Percentiles rank a stretch among this genome's conserved stretches.
Evolutionary conservation across 805 yeast species (phyloP).

Genomic region (Suhomyces sp.): DNA sequence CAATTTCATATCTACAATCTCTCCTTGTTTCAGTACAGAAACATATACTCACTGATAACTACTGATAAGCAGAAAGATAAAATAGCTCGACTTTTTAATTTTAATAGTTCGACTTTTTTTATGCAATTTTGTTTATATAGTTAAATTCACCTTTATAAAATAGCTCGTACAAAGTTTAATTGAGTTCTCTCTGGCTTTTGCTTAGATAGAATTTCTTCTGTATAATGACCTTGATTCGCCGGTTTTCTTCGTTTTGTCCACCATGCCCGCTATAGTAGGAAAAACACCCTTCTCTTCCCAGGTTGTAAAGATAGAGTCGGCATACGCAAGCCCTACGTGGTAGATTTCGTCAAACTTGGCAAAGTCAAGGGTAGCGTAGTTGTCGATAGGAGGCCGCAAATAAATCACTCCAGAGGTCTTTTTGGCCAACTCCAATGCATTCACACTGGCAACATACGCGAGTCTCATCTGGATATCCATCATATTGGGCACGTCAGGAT

Average conservation of each 20-base stretch:
- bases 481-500: slow-evolving; percentile 89
- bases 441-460: slow-evolving; percentile 93
- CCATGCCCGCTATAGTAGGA: slow-evolving; percentile 59
- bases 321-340: slow-evolving; percentile 74
- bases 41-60: too few relatives aligned
- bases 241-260: slow-evolving; percentile 13
- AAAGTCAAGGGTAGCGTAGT: slow-evolving; percentile 88
- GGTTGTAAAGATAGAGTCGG: slow-evolving; percentile 52
- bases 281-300: slow-evolving; percentile 53
- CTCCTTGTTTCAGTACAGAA: too few relatives aligned
- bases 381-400: slow-evolving; percentile 90
- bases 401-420: slow-evolving; percentile 80
- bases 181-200: too few relatives aligned
- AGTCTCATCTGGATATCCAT: slow-evolving; percentile 91
- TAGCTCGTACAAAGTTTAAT: too few relatives aligned
- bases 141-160: too few relatives aligned
- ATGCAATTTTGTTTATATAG: too few relatives aligned
- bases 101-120: too few relatives aligned
- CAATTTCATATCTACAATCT: too few relatives aligned
- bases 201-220: slow-evolving; percentile 70
- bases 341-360: slow-evolving; percentile 89
- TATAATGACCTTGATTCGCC: slow-evolving; percentile 28
- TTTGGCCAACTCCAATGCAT: slow-evolving; percentile 87
- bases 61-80: too few relatives aligned
- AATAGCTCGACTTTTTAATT: too few relatives aligned